Evolutionary conservation across 176 grass and related monocot genomes (phyloP).

Genomic region (Cenchrus purpureus): DNA sequence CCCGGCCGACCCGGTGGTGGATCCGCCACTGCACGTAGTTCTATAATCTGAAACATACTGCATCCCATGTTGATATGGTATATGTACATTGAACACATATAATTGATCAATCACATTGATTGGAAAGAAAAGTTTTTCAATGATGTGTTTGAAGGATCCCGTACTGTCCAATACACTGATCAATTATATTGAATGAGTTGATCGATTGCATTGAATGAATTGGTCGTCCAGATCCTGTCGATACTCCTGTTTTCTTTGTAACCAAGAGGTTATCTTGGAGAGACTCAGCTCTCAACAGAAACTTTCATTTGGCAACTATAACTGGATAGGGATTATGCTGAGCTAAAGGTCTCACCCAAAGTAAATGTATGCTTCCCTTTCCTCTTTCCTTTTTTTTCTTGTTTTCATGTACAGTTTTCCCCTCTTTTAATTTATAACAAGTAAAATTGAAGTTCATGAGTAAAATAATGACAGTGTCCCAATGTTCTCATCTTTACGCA

Average conservation of each 20-base stretch:
- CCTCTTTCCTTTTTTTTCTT: too few species aligned
- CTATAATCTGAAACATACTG: conserved; percentile 26
- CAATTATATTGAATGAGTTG: background rate
- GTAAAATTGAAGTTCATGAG: background rate
- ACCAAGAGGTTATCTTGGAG: conserved; percentile 1
- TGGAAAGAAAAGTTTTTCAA: conserved; percentile 3
- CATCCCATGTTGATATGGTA: conserved; percentile 51
- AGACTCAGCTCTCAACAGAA: background rate
- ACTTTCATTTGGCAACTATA: conserved; percentile 25
- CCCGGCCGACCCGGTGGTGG: too few species aligned
- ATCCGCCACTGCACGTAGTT: background rate
- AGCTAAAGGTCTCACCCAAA: conserved; percentile 3
- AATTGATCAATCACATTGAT: conserved; percentile 33
- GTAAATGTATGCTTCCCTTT: background rate
- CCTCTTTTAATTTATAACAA: too few species aligned
- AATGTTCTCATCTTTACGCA: background rate
- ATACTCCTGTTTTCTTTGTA: background rate
- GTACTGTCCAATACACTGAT: background rate
- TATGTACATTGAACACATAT: conserved; percentile 40
- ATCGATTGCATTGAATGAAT: background rate
- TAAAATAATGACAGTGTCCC: background rate
- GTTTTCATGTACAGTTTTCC: too few species aligned
- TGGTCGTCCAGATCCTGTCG: background rate
- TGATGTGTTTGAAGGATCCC: background rate
- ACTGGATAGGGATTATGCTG: background rate